Conservation (phyloP, 1,139 yeast species). For the Candida tropicalis region DNA sequence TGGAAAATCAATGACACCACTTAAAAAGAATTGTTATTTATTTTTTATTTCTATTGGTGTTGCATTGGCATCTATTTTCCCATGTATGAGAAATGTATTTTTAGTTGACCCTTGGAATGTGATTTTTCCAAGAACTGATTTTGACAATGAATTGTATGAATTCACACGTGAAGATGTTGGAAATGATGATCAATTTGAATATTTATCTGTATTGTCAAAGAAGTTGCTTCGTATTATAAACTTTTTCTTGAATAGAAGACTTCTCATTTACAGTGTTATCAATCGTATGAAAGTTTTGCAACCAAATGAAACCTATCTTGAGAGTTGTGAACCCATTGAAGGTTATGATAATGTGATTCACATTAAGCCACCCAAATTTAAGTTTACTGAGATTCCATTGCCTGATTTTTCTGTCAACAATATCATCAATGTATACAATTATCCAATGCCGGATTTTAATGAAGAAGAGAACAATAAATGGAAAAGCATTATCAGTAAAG, state of each 20-base stretch:
- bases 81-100: slow-evolving; percentile 38
- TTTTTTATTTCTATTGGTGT: slow-evolving; percentile 40
- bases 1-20: slow-evolving; percentile 30
- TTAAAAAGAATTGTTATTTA: slow-evolving; percentile 36
- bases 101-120: slow-evolving; percentile 40
- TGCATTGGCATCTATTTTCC: slow-evolving; percentile 33
- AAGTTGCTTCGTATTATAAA: slow-evolving; percentile 28
- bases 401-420: slow-evolving; percentile 21
- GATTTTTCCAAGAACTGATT: slow-evolving; percentile 34
- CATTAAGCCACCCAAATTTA: slow-evolving; percentile 26
- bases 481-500: slow-evolving; percentile 14
- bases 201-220: slow-evolving; percentile 20
- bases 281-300: slow-evolving; percentile 23
- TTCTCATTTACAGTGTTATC: slow-evolving; percentile 26
- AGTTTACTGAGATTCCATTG: slow-evolving; percentile 27
- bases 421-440: slow-evolving; percentile 24
- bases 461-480: slow-evolving; percentile 8
- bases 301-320: slow-evolving; percentile 20
- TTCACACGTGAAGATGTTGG: slow-evolving; percentile 21
- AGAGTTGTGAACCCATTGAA: slow-evolving; percentile 14
- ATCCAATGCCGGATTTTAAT: slow-evolving; percentile 22
- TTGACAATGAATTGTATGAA: slow-evolving; percentile 26
- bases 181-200: slow-evolving; percentile 21
- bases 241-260: slow-evolving; percentile 34
- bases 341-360: slow-evolving; percentile 16